These are phyloP conservation scores for Tuber calosporum DNA, from an alignment of 495 filamentous ascomycete species.

Conservation along the genomic window DNA sequence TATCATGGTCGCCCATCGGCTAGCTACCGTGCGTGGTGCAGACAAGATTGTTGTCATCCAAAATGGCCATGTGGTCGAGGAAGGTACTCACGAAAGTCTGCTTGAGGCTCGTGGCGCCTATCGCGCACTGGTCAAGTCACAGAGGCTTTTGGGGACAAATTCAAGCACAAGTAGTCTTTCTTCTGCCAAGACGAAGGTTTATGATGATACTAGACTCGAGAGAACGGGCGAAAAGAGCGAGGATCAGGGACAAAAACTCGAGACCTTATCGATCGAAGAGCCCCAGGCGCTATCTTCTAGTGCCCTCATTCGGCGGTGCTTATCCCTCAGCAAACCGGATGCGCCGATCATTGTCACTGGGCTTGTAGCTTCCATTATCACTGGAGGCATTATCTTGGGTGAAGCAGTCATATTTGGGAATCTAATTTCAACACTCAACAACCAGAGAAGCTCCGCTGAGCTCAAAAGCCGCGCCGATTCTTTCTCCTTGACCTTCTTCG, in stretches of 20 bases:
- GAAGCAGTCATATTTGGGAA: constrained; percentile 52
- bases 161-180: constrained; percentile 30
- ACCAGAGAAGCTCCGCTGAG: constrained; percentile 9
- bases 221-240: not conserved
- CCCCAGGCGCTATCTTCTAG: constrained; percentile 8
- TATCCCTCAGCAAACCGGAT: constrained; percentile 34
- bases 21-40: constrained; percentile 52
- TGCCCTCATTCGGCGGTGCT: constrained; percentile 19
- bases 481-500: constrained; percentile 52
- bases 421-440: constrained; percentile 45
- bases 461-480: constrained; percentile 44
- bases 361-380: constrained; percentile 43
- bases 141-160: constrained; percentile 24
- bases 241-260: not conserved
- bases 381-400: constrained; percentile 47
- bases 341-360: constrained; percentile 29
- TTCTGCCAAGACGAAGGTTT: constrained; percentile 29
- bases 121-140: constrained; percentile 44
- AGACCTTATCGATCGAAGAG: not conserved
- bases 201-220: constrained; percentile 14
- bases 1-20: constrained; percentile 51
- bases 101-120: constrained; percentile 48
- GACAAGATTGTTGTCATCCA: constrained; percentile 52
- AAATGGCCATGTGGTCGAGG: constrained; percentile 47
- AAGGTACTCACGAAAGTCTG: constrained; percentile 49